These are phyloP conservation scores for Solanum sejunctum DNA, from an alignment of 257 asterid species.

Conservation along the genomic window DNA sequence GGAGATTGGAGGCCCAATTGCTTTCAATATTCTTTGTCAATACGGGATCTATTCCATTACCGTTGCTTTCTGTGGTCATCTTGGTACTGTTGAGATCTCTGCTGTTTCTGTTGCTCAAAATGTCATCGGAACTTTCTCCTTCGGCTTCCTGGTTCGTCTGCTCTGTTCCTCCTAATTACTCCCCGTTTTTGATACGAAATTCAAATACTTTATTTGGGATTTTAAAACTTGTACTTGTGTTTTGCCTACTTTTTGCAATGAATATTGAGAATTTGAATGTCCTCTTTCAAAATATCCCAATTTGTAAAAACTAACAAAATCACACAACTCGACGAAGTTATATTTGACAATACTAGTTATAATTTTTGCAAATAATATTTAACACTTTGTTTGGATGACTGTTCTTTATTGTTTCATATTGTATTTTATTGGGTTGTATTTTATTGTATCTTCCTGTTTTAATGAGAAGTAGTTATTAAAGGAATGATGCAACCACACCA, in stretches of 20 bases:
- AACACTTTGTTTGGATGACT: too few relatives aligned
- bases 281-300: background rate
- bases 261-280: background rate
- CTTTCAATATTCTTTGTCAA: conserved; percentile 53
- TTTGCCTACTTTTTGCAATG: background rate
- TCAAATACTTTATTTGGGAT: background rate
- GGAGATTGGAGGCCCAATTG: conserved; percentile 59
- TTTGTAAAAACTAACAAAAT: too few relatives aligned
- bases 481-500: too few relatives aligned
- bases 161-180: background rate
- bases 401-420: too few relatives aligned
- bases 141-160: conserved; percentile 55
- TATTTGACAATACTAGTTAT: background rate
- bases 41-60: conserved; percentile 31
- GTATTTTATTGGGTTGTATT: too few relatives aligned
- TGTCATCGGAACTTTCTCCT: conserved; percentile 47
- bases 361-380: background rate
- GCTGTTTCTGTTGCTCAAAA: conserved; percentile 56
- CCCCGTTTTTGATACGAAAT: background rate
- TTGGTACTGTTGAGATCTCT: conserved; percentile 54
- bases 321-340: background rate
- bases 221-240: background rate
- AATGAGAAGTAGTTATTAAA: too few relatives aligned
- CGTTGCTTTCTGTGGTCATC: conserved; percentile 58
- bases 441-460: too few relatives aligned